Base-by-base conservation (phyloP, 306 rosid genomes). In the Clitoria ternatea region DNA sequence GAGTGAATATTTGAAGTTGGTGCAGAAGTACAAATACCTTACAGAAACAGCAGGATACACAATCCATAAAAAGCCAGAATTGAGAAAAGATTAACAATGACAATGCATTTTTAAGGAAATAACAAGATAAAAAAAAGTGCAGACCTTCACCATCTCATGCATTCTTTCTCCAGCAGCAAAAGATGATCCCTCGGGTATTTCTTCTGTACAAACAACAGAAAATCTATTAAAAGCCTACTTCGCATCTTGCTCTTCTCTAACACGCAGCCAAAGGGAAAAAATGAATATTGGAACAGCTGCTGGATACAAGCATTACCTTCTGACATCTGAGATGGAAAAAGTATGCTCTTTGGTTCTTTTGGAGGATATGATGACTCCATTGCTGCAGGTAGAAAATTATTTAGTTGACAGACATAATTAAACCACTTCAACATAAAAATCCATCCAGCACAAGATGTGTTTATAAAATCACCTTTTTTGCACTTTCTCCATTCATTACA, bases 21-120 rank as follows among this genome's bases (percentile, higher is more conserved):
- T 92, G 90, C 52, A 83, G 85, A 57, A 92, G 91, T 50, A 92
- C 96, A 82, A 90, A 92, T 53, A 86, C 92, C 98, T 92, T 65
- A 61, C 12, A 71, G 65, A 74, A 29, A 30, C 45, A 29, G 47
- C 6, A 17, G 47, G 23, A 37, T 67, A 50, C 19, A 27, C 54
- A 19, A 71, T 65, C 26, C 40, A 39, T 15, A 49, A 42, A 59
- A 57, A 61, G 66, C 1, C 32, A 63, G n/a, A 71, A 50, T 66
- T 24, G 35, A 76, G 60, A 72, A 40, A 44, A 75, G 30, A 8
- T 23, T 14, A 30, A 29, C 49, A 14, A 72, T 66, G 60, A 30
- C 33, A 55, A 10, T 30, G 59, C 22, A 66, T 15, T 19, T 66
- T 14, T 9, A 42, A 13, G 62, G 39, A 68, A 59, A 50, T 23